Conservation (phyloP, 148 eudicot genomes). For the Chenopodium quinoa region DNA sequence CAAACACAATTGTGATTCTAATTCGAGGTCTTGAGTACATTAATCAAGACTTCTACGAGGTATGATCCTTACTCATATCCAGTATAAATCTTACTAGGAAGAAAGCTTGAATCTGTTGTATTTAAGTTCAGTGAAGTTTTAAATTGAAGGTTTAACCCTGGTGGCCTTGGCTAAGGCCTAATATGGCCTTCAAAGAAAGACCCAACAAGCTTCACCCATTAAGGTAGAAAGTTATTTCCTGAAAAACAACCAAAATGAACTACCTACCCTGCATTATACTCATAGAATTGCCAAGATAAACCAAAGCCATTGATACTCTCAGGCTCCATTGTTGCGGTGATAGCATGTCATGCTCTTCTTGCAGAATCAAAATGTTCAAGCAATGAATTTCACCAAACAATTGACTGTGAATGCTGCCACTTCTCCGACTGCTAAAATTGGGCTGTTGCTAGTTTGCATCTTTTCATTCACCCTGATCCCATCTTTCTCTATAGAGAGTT, state of each 20-base stretch:
- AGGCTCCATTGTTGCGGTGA: constrained; percentile 70
- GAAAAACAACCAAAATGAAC: constrained; percentile 81
- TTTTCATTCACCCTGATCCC: constrained; percentile 83
- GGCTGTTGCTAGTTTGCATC: constrained; percentile 77
- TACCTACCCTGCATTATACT: constrained; percentile 76
- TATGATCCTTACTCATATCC: too few species aligned
- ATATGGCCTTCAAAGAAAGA: constrained; percentile 93
- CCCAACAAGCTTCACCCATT: constrained; percentile 87
- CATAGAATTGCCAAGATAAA: constrained; percentile 93
- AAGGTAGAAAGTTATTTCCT: constrained; percentile 70
- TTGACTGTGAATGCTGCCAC: constrained; percentile 85
- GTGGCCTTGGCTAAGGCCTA: constrained; percentile 68
- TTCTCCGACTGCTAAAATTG: constrained; percentile 87
- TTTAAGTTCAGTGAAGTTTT: constrained; percentile 60
- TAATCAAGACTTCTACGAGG: too few species aligned
- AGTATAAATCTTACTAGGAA: too few species aligned
- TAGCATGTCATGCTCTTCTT: constrained; percentile 78
- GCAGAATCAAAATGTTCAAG: constrained; percentile 93
- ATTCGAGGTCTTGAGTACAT: too few species aligned
- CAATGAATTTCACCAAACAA: constrained; percentile 70
- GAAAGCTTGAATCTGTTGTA: constrained; percentile 55
- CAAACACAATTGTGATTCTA: too few species aligned
- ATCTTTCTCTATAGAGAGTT: constrained; percentile 84
- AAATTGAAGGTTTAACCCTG: constrained; percentile 58
- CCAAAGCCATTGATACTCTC: constrained; percentile 58